Conservation (phyloP, 495 filamentous ascomycete genomes). For the Neurospora sp. region DNA sequence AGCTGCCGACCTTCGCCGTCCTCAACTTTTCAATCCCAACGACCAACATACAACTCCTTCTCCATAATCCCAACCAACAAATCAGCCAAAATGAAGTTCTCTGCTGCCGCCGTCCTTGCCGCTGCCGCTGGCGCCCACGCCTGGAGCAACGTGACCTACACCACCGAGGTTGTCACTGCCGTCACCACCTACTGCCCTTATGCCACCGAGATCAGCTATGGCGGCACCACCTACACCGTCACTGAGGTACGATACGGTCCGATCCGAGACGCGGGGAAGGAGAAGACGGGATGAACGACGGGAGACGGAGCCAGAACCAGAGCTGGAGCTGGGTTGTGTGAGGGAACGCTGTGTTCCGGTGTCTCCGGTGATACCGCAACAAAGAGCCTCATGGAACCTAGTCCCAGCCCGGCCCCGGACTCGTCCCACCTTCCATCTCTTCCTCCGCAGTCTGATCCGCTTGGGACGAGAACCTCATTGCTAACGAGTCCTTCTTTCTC, state of each 20-base stretch:
- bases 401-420: background rate
- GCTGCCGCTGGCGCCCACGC: constrained; percentile 54
- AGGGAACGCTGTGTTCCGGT: background rate
- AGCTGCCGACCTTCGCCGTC: background rate
- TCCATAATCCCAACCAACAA: constrained; percentile 33
- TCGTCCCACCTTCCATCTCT: background rate
- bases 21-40: constrained; percentile 4
- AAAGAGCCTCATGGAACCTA: background rate
- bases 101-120: constrained; percentile 46
- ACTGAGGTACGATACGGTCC: constrained; percentile 41
- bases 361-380: constrained; percentile 1
- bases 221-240: constrained; percentile 66
- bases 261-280: background rate
- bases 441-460: background rate
- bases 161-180: constrained; percentile 68
- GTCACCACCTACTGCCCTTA: constrained; percentile 82
- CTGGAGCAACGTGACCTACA: constrained; percentile 41
- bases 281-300: background rate
- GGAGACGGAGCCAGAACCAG: background rate
- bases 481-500: background rate
- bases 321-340: background rate
- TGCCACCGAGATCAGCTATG: constrained; percentile 60
- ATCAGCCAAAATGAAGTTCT: constrained; percentile 80
- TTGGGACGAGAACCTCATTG: background rate
- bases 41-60: constrained; percentile 14